A percentile compares a stretch with the other conserved stretches of the same genome.
These are phyloP conservation scores for Wickerhamomyces chaumierensis DNA, from an alignment of 805 yeast species.

Conservation along the genomic window DNA sequence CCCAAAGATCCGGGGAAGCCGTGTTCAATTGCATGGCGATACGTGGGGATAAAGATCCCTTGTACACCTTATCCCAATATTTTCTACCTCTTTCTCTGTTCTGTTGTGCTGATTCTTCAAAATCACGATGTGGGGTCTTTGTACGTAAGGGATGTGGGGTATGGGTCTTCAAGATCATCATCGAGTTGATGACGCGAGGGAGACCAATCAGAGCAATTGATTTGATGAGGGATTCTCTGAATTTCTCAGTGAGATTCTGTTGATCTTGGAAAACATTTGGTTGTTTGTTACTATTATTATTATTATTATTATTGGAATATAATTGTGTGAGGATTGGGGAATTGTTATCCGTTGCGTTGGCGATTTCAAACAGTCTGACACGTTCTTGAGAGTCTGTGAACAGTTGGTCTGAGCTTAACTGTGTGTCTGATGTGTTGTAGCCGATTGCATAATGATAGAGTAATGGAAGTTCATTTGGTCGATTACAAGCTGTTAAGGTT, in stretches of 20 bases:
- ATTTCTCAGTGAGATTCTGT: conserved; percentile 30
- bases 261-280: not conserved
- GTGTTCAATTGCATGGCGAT: conserved; percentile 55
- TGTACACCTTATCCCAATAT: conserved; percentile 65
- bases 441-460: conserved; percentile 59
- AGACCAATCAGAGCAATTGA: conserved; percentile 72
- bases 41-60: conserved; percentile 55
- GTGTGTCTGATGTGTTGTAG: no score
- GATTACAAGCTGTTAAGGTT: conserved; percentile 69
- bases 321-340: conserved; percentile 1
- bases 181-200: conserved; percentile 75
- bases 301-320: no score
- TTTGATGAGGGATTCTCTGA: conserved; percentile 72
- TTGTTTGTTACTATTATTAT: no score
- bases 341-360: not conserved
- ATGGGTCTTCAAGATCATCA: conserved; percentile 48
- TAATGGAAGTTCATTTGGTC: conserved; percentile 69
- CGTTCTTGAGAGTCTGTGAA: not conserved
- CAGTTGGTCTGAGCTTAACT: not conserved
- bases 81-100: conserved; percentile 36
- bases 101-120: conserved; percentile 21
- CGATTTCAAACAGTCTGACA: not conserved
- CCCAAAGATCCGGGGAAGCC: conserved; percentile 83
- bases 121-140: conserved; percentile 17
- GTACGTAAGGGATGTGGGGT: conserved; percentile 47